A percentile compares a stretch with the other conserved stretches of the same genome.
Conservation (phyloP, 371 early-diverging fungal genomes). For the Apophysomyces ossiformis region DNA sequence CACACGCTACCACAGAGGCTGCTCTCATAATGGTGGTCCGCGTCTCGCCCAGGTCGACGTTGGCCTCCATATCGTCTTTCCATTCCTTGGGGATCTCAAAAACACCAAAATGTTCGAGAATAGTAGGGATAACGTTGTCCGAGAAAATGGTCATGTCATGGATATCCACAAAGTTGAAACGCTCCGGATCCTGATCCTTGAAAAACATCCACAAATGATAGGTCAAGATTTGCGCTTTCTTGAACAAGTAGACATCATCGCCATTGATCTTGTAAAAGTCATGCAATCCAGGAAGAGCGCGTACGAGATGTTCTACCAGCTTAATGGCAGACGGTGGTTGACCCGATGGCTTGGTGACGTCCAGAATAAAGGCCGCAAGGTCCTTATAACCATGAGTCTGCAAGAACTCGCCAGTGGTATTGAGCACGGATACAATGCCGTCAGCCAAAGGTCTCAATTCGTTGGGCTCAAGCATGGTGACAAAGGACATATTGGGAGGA, state of each 20-base stretch:
- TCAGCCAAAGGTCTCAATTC: slow-evolving; percentile 68
- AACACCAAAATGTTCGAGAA: slow-evolving; percentile 61
- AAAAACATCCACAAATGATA: slow-evolving; percentile 54
- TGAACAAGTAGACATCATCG: slow-evolving; percentile 63
- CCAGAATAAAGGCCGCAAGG: slow-evolving; percentile 72
- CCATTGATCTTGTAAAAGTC: slow-evolving; percentile 61
- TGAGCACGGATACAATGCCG: slow-evolving; percentile 64
- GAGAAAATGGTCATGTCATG: slow-evolving; percentile 69
- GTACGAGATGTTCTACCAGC: slow-evolving; percentile 59
- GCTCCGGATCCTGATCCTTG: slow-evolving; percentile 44
- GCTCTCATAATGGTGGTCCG: slow-evolving; percentile 68
- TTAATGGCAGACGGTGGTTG: slow-evolving; percentile 49
- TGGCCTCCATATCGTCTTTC: slow-evolving; percentile 50
- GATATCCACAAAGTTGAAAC: slow-evolving; percentile 71
- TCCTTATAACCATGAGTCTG: slow-evolving; percentile 59
- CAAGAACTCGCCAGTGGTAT: slow-evolving; percentile 72
- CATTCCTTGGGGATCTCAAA: slow-evolving; percentile 58
- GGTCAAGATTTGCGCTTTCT: slow-evolving; percentile 71
- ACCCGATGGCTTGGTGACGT: slow-evolving; percentile 53
- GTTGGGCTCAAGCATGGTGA: slow-evolving; percentile 74
- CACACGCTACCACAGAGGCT: slow-evolving; percentile 71
- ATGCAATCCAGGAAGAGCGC: slow-evolving; percentile 70
- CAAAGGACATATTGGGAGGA: slow-evolving; percentile 56
- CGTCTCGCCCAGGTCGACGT: slow-evolving; percentile 53
- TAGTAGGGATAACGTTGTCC: slow-evolving; percentile 77